Conservation (phyloP, 208 protist genomes). For the Leishmania gerbilli region DNA sequence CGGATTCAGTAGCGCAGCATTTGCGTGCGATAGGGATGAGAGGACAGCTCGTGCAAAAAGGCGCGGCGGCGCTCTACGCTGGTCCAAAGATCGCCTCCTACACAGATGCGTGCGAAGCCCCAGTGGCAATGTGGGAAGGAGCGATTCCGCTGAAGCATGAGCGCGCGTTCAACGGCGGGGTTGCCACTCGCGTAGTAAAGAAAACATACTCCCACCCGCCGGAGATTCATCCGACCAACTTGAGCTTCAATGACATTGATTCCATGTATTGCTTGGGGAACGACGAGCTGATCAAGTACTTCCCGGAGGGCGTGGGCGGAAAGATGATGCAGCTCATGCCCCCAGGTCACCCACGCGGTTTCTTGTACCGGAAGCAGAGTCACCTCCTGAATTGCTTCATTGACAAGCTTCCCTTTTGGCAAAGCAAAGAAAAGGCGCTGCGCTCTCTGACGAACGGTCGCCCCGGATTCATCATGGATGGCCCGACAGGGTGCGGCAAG, state of each 20-base stretch:
- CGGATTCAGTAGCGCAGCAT: not conserved
- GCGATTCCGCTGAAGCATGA: slow-evolving; percentile 81
- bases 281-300: slow-evolving; percentile 82
- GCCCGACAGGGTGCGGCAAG: slow-evolving; percentile 85
- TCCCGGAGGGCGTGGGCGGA: slow-evolving; percentile 88
- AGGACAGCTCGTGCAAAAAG: slow-evolving; percentile 47
- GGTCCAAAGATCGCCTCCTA: slow-evolving; percentile 62
- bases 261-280: slow-evolving; percentile 93
- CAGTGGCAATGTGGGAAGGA: slow-evolving; percentile 84
- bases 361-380: slow-evolving; percentile 89
- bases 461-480: slow-evolving; percentile 87
- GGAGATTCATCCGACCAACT: slow-evolving; percentile 53
- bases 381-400: slow-evolving; percentile 91
- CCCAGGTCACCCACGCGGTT: slow-evolving; percentile 87
- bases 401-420: slow-evolving; percentile 85
- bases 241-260: slow-evolving; percentile 87
- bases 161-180: slow-evolving; percentile 55
- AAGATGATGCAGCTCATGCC: slow-evolving; percentile 93
- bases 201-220: slow-evolving; percentile 85
- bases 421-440: slow-evolving; percentile 65
- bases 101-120: slow-evolving; percentile 89
- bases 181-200: slow-evolving; percentile 49
- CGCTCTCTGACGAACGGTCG: slow-evolving; percentile 64
- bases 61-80: slow-evolving; percentile 62
- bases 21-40: slow-evolving; percentile 36